Conservation (phyloP, 441 rosid genomes). For the Erodium trifolium region DNA sequence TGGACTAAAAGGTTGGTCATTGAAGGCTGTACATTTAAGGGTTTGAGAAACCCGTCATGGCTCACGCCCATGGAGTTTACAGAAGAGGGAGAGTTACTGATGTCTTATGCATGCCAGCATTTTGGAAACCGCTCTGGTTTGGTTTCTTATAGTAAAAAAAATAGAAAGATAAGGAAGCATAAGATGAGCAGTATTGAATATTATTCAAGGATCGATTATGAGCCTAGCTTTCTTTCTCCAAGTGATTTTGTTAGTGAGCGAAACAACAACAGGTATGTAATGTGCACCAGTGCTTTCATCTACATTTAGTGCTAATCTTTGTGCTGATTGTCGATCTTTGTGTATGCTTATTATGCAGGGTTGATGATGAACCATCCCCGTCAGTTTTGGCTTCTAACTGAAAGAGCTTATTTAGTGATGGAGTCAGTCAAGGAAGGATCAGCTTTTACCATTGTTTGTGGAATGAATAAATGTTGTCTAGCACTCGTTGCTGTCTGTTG, state of each 20-base stretch:
- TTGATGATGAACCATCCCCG: background rate
- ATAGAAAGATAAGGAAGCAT: background rate
- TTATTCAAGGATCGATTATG: background rate
- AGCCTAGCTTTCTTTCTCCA: background rate
- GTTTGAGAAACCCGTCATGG: background rate
- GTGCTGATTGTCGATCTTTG: background rate
- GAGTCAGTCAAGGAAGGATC: too few species aligned
- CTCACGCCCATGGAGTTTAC: background rate
- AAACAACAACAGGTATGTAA: background rate
- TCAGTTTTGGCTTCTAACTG: background rate
- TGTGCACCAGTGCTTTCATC: background rate
- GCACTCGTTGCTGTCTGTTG: too few species aligned
- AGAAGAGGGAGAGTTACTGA: background rate
- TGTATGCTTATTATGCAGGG: conserved; percentile 3
- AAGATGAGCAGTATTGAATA: background rate
- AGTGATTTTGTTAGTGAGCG: background rate
- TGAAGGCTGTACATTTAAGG: background rate
- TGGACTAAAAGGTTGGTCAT: background rate
- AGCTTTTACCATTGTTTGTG: too few species aligned
- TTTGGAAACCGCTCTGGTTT: background rate
- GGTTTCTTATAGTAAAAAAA: background rate
- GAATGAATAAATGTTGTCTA: too few species aligned
- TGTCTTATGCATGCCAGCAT: background rate
- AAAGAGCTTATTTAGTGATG: background rate
- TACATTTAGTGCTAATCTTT: background rate